Percentiles rank a stretch among this genome's conserved stretches.
phyloP scores from a whole-genome alignment of 2,329 filamentous ascomycete species.

The Verticillium dahliae region DNA sequence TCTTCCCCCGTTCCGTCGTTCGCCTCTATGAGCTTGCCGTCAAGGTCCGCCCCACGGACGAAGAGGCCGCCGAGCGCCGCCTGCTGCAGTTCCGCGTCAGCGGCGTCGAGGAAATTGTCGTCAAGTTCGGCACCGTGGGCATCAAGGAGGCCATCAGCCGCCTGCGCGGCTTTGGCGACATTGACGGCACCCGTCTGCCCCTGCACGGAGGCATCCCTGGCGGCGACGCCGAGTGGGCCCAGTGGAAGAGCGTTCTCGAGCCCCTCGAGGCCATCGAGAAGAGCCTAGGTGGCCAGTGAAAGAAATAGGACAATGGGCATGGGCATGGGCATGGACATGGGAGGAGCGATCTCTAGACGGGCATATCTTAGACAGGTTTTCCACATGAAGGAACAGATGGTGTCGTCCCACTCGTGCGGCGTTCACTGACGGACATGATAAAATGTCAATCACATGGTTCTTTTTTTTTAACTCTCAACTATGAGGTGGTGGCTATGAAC shows the following conservation, averaged over 20 bases:
- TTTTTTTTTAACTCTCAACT: not conserved
- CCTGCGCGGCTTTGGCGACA: conserved; percentile 51
- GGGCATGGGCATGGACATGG: too few species aligned
- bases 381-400: not conserved
- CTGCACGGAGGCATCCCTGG: conserved; percentile 51
- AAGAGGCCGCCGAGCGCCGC: conserved; percentile 42
- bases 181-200: conserved; percentile 53
- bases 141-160: conserved; percentile 59
- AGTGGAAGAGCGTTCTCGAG: conserved; percentile 38
- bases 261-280: conserved; percentile 36
- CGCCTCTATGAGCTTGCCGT: conserved; percentile 43
- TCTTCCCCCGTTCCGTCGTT: conserved; percentile 58
- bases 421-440: not conserved
- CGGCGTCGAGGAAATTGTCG: conserved; percentile 55
- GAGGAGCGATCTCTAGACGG: not conserved
- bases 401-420: not conserved
- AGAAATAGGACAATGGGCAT: too few species aligned
- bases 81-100: conserved; percentile 55
- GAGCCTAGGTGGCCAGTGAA: conserved; percentile 8
- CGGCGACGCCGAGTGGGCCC: conserved; percentile 50
- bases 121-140: conserved; percentile 52
- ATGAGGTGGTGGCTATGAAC: too few species aligned
- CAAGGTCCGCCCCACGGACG: conserved; percentile 23
- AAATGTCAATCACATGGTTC: not conserved
- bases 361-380: not conserved